These are phyloP conservation scores for Candida taoyuanica DNA, from an alignment of 805 yeast genomes.

Conservation along the genomic window DNA sequence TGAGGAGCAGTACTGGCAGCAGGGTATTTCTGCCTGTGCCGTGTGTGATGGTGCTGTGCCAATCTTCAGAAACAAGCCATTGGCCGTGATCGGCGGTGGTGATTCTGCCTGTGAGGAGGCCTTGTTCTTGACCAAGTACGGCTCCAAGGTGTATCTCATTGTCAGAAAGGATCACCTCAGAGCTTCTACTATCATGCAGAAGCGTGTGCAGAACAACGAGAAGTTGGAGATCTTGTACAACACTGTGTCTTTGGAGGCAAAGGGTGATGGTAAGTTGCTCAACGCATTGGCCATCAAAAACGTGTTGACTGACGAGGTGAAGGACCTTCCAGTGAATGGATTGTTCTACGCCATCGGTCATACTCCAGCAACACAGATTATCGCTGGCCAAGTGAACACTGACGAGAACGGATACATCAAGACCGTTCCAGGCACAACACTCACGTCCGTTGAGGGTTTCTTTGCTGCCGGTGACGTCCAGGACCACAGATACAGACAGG, in stretches of 20 bases:
- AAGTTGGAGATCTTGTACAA: slow-evolving; percentile 89
- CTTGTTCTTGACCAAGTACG: slow-evolving; percentile 92
- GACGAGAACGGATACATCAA: slow-evolving; percentile 86
- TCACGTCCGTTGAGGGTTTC: slow-evolving; percentile 83
- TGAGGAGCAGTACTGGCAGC: slow-evolving; percentile 98
- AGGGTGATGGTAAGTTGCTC: slow-evolving; percentile 89
- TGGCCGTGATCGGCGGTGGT: slow-evolving; percentile 98
- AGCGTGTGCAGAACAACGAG: slow-evolving; percentile 77
- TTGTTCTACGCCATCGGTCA: slow-evolving; percentile 98
- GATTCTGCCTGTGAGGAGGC: slow-evolving; percentile 99
- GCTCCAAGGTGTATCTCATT: slow-evolving; percentile 87
- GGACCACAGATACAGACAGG: slow-evolving; percentile 96
- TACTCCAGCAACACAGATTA: slow-evolving; percentile 86
- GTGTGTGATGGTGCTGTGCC: slow-evolving; percentile 99
- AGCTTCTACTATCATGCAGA: slow-evolving; percentile 97
- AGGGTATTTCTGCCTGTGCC: slow-evolving; percentile 98
- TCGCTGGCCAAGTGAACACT: slow-evolving; percentile 66
- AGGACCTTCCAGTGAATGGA: slow-evolving; percentile 78
- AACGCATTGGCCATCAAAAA: slow-evolving; percentile 60
- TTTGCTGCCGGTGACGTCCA: slow-evolving; percentile 99
- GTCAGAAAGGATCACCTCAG: slow-evolving; percentile 93
- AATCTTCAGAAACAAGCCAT: slow-evolving; percentile 94
- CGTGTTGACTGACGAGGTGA: slow-evolving; percentile 62
- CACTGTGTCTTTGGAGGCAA: slow-evolving; percentile 80
- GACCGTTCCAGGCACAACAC: slow-evolving; percentile 85